Conservation (phyloP, 257 asterid genomes). For the Solanum pinnatisectum region DNA sequence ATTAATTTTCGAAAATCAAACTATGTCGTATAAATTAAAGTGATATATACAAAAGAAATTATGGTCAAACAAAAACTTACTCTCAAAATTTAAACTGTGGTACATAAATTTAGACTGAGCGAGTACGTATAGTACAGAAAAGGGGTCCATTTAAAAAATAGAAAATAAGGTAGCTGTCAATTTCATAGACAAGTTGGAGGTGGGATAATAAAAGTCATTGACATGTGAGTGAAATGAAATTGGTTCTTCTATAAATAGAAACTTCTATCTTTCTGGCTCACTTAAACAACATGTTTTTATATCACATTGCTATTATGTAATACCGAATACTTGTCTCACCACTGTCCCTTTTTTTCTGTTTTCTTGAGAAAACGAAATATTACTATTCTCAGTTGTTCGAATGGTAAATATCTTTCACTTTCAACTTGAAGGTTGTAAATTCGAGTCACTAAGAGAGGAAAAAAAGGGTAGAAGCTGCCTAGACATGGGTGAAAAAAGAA, state of each 20-base stretch:
- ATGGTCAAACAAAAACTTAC: fast-evolving
- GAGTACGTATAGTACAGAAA: not conserved
- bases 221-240: slow-evolving; percentile 44
- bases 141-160: slow-evolving; percentile 17
- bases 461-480: not conserved
- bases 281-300: not conserved
- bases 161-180: slow-evolving; percentile 43
- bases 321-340: slow-evolving; percentile 1
- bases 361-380: not conserved
- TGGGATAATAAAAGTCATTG: slow-evolving; percentile 21
- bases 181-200: slow-evolving; percentile 46
- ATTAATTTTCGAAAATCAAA: too few species aligned
- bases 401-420: too few species aligned
- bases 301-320: not conserved
- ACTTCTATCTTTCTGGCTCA: slow-evolving; percentile 4
- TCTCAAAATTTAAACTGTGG: not conserved
- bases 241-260: slow-evolving; percentile 33
- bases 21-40: too few species aligned
- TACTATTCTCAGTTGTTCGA: not conserved
- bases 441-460: not conserved
- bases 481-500: not conserved
- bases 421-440: too few species aligned
- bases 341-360: not conserved
- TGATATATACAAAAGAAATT: too few species aligned
- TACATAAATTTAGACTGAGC: not conserved